Evolutionary conservation across 345 rosid genomes (phyloP), one percentile per base, ranked within the genome.

Genomic region (Pistacia integerrima): DNA sequence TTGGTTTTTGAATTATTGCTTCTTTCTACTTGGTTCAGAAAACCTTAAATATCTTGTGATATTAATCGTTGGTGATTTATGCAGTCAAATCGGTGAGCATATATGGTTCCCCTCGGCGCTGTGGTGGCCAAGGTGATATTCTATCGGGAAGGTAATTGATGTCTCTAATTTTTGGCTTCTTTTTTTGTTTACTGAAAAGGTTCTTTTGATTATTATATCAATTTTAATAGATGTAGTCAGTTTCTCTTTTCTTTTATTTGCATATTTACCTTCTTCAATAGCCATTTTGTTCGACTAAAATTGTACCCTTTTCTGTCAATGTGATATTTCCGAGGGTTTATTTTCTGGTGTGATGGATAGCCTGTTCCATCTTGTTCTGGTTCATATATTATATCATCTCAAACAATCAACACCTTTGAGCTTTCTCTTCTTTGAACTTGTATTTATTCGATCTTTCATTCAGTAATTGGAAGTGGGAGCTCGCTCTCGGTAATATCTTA

Each of bases 91-190:
- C 95, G 17, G 97, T 96, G 72, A 81, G 93, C 72, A 84, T 87
- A 55, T 87, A 88, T 77, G 94, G 98, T 71, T 93, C 98, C 0
- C 97, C 97, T 67, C 83, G 98, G 79, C 97, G 97, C 22, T 96
- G 97, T 72, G 99, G 98, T 67, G 98, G 98, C 69, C 99, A 96
- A 79, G 99, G 98, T 25, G 98, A 96, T 79, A 92, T 96, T 73
- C 99, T 93, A 67, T 92, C 99, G 36, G 99, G 98, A 83, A 84
- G 97, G 99, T 95, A 80, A 83, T 48, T 72, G 68, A 64, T 67
- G 56, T n/a, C 5, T 46, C 10, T 9, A 48, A 22, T 76, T 36
- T 46, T 28, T 20, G 17, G 46, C 48, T 1, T 51, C 62, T 18
- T 17, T 35, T 54, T 9, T 58, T 59, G 46, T 61, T 55, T 33